Percentiles rank a stretch among this genome's conserved stretches.
Conservation (phyloP, 306 rosid genomes). For the Acacia crassicarpa region DNA sequence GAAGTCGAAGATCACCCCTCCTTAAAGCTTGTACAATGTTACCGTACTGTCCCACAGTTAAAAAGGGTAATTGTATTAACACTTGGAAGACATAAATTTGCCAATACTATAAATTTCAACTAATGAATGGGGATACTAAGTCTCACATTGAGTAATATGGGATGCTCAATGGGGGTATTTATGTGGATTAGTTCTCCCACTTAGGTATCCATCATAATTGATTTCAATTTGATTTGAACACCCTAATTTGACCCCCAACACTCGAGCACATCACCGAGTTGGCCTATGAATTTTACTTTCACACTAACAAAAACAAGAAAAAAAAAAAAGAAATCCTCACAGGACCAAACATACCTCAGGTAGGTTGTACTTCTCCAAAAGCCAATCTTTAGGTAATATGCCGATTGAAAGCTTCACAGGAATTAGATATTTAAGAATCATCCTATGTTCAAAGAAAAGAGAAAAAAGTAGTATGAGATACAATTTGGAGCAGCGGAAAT, state of each 20-base stretch:
- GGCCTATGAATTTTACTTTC: not conserved
- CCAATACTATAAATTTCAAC: slow-evolving; percentile 17
- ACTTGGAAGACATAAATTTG: slow-evolving; percentile 21
- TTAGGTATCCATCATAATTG: not conserved
- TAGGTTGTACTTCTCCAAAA: slow-evolving; percentile 74
- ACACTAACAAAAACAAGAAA: not conserved
- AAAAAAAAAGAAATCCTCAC: slow-evolving; percentile 1
- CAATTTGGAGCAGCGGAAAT: not conserved
- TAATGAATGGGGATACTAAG: not conserved
- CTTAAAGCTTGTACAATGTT: slow-evolving; percentile 74
- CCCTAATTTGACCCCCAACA: slow-evolving; percentile 12
- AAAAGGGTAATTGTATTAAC: slow-evolving; percentile 19
- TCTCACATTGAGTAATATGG: not conserved
- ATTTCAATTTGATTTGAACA: slow-evolving; percentile 15
- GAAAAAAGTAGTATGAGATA: slow-evolving; percentile 7
- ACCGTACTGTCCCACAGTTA: slow-evolving; percentile 58
- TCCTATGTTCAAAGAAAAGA: slow-evolving; percentile 45
- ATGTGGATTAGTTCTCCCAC: not conserved
- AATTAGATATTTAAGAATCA: slow-evolving; percentile 90
- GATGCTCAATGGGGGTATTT: not conserved
- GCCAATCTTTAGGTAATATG: slow-evolving; percentile 75
- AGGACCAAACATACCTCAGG: slow-evolving; percentile 60
- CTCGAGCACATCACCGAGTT: slow-evolving; percentile 13
- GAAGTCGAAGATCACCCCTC: slow-evolving; percentile 93
- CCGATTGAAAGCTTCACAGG: slow-evolving; percentile 98